Percentiles rank a stretch among this genome's conserved stretches.
phyloP scores from a whole-genome alignment of 257 asterid species.

The Plantago ovata region DNA sequence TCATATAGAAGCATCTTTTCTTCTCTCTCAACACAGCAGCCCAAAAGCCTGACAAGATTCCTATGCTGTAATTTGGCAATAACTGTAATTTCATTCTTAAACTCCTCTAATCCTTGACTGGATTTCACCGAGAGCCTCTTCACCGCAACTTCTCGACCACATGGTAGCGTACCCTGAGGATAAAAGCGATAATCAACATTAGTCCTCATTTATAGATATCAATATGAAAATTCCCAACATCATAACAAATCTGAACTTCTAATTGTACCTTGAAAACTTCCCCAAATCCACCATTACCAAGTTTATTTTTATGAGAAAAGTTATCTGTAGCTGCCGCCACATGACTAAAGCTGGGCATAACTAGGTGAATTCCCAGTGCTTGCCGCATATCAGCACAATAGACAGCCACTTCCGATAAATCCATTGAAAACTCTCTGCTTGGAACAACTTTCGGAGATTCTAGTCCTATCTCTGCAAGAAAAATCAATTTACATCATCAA shows the following conservation, averaged over 20 bases:
- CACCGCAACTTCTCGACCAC: slow-evolving; percentile 69
- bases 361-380: slow-evolving; percentile 47
- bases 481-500: background rate
- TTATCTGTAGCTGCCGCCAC: slow-evolving; percentile 58
- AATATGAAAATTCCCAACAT: background rate
- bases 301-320: slow-evolving; percentile 58
- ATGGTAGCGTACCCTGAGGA: slow-evolving; percentile 58
- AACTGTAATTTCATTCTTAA: slow-evolving; percentile 67
- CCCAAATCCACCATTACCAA: slow-evolving; percentile 94
- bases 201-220: background rate
- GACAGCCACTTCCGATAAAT: slow-evolving; percentile 39
- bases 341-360: slow-evolving; percentile 47
- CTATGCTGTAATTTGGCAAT: slow-evolving; percentile 81
- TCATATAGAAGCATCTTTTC: slow-evolving; percentile 77
- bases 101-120: slow-evolving; percentile 76
- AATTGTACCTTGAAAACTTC: slow-evolving; percentile 63
- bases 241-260: background rate
- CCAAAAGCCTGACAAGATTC: slow-evolving; percentile 74
- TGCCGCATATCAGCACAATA: slow-evolving; percentile 42
- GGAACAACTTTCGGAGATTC: slow-evolving; percentile 29
- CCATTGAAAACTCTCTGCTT: slow-evolving; percentile 46
- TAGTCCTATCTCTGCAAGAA: slow-evolving; percentile 30
- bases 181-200: background rate
- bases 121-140: slow-evolving; percentile 80
- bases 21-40: slow-evolving; percentile 77